Base-by-base conservation (phyloP, 2,329 filamentous ascomycete genomes). In the Pyrenophora seminiperda region DNA sequence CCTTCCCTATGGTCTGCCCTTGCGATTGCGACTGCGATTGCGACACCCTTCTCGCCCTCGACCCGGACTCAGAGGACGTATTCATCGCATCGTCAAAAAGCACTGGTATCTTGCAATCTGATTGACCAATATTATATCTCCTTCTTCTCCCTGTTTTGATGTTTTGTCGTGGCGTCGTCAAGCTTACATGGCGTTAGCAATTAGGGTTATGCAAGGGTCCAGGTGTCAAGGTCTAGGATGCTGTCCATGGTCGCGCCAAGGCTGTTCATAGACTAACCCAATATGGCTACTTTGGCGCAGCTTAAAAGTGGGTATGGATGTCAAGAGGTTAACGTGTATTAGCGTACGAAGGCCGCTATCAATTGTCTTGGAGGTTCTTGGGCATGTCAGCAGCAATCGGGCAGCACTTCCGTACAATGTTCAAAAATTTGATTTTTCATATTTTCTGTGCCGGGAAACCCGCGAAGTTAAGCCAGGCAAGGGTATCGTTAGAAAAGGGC, bases 61-160 rank as follows among this genome's bases (percentile, higher is more conserved):
- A 27, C 9, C 24, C 24, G 13, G 24, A 27, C 24, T 27, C 7
- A 27, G 24, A 9, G 59, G 73, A 69, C 53, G 73, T 70, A 67
- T 70, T 78, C 76, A 79, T 79, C 63, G 72, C 75, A 76, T 77
- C 44, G 52, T 61, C 41, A 27, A 27, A 10, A 27, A 17, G 29
- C 5, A 9, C 6, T 29, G 14, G 9, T 7, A 33, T n/a, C 4
- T 42, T 42, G 20, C 7, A 30, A 11, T 11, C 13, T 7, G 7
- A 13, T 22, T 42, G 15, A 3, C 24, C 19, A 4, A 9, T 7
- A 13, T 7, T 29, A 3, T 9, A 3, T 9, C 11, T n/a, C 24
- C 9, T 24, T 5, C n/a, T 15, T 18, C 2, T 9, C 4, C 17
- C 18, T 15, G 5, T 5, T 18, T 27, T 27, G 24, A 4, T 27